phyloP scores from a whole-genome alignment of 768 basidiomycete species.

The Trametes cubensis region DNA sequence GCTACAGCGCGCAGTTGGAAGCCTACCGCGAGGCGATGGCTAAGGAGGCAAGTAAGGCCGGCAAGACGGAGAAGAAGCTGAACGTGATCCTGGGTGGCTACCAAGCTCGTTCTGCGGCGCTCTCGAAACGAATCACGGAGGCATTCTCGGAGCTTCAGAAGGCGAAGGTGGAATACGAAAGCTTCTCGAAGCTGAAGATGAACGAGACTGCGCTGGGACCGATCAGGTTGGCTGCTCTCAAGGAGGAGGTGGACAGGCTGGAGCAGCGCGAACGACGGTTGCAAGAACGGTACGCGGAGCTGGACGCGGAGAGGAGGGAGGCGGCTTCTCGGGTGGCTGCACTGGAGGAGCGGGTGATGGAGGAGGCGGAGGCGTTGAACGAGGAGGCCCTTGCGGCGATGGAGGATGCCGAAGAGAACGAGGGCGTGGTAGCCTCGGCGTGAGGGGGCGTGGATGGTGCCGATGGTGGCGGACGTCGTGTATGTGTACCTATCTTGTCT shows the following conservation, averaged over 20 bases:
- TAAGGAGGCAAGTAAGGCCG: constrained; percentile 76
- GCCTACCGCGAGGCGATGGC: constrained; percentile 71
- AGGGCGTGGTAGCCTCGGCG: not conserved
- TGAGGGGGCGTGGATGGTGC: not conserved
- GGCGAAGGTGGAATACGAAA: constrained; percentile 71
- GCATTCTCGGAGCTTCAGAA: constrained; percentile 73
- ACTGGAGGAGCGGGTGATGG: constrained; percentile 87
- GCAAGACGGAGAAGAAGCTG: constrained; percentile 91
- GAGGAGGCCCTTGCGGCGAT: constrained; percentile 72
- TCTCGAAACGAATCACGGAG: constrained; percentile 63
- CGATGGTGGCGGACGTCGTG: constrained; percentile 2
- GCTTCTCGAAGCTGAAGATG: constrained; percentile 70
- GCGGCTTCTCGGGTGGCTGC: constrained; percentile 56
- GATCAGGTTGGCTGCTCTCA: constrained; percentile 71
- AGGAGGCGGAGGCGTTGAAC: constrained; percentile 79
- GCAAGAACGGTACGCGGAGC: constrained; percentile 83
- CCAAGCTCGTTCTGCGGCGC: constrained; percentile 67
- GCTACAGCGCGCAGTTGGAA: constrained; percentile 63
- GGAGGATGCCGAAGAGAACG: constrained; percentile 39
- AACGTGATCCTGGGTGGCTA: constrained; percentile 90
- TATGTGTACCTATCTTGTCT: constrained; percentile 7
- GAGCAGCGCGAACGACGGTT: constrained; percentile 75
- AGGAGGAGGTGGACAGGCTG: constrained; percentile 84
- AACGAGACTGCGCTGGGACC: constrained; percentile 82
- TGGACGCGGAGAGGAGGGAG: constrained; percentile 71